phyloP scores from a whole-genome alignment of 352 stramenopile species.

The Phytopythium ostracodes region DNA sequence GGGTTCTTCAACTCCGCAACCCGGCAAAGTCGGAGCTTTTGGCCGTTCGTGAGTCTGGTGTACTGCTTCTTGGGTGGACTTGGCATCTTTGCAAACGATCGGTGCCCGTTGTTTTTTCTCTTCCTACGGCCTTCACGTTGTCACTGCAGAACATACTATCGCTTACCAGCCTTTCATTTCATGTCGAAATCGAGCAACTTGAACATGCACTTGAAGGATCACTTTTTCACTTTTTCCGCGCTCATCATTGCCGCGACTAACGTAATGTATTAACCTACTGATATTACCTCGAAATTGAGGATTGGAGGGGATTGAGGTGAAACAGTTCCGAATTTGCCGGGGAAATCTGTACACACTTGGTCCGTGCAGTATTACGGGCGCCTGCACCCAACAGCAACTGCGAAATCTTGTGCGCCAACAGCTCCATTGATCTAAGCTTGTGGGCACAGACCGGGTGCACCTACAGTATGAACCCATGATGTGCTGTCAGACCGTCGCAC shows the following conservation, averaged over 20 bases:
- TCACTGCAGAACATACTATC: slow-evolving; percentile 4
- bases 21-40: slow-evolving; percentile 3
- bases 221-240: background rate
- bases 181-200: background rate
- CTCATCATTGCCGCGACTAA: background rate
- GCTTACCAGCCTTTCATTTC: background rate
- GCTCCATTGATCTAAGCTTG: too few species aligned
- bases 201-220: background rate
- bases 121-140: too few species aligned
- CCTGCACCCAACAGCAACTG: too few species aligned
- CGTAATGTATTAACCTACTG: background rate
- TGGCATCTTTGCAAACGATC: background rate
- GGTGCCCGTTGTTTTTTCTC: too few species aligned
- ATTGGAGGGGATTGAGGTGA: background rate
- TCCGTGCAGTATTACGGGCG: too few species aligned
- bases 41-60: background rate
- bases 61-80: background rate
- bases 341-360: too few species aligned
- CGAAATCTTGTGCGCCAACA: too few species aligned
- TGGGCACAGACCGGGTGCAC: too few species aligned
- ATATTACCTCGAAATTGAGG: background rate
- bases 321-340: background rate
- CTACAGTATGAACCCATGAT: background rate
- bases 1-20: background rate
- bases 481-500: background rate